Conservation (phyloP, 1,284 basidiomycete species). For the Papiliotrema fonsecae region DNA sequence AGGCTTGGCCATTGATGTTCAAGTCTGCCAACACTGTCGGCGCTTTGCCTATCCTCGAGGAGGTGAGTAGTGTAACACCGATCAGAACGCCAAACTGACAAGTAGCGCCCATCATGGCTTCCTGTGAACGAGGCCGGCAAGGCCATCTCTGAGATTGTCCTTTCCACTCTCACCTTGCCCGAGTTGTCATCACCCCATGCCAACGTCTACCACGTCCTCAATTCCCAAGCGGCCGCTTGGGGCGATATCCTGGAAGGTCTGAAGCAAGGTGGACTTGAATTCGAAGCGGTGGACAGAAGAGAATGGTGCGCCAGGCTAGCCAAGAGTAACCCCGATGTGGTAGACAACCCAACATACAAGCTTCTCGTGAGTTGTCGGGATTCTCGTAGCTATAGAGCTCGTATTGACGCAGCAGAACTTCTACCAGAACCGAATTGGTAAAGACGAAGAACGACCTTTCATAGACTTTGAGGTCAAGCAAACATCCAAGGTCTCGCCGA, state of each 20-base stretch:
- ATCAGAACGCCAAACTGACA: neutral
- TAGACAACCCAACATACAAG: slow-evolving; percentile 54
- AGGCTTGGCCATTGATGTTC: slow-evolving; percentile 53
- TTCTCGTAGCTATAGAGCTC: neutral
- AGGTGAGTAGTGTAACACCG: slow-evolving; percentile 31
- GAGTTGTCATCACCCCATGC: slow-evolving; percentile 22
- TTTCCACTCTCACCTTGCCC: slow-evolving; percentile 15
- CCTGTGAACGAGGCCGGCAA: slow-evolving; percentile 57
- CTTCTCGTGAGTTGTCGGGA: slow-evolving; percentile 41
- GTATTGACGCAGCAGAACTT: slow-evolving; percentile 15
- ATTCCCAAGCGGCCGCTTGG: slow-evolving; percentile 48
- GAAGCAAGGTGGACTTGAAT: slow-evolving; percentile 58
- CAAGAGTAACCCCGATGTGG: slow-evolving; percentile 49
- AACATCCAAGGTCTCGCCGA: slow-evolving; percentile 25
- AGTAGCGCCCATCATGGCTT: slow-evolving; percentile 54
- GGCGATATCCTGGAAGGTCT: slow-evolving; percentile 63
- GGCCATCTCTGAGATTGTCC: slow-evolving; percentile 54
- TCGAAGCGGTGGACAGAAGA: slow-evolving; percentile 66
- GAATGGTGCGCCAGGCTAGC: slow-evolving; percentile 54
- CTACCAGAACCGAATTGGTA: slow-evolving; percentile 32
- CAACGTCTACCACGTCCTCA: slow-evolving; percentile 68
- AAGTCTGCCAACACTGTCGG: slow-evolving; percentile 50
- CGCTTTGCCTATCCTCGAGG: slow-evolving; percentile 52
- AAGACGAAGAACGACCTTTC: slow-evolving; percentile 18
- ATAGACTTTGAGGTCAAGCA: slow-evolving; percentile 31